These are phyloP conservation scores for Gracilaria domingensis DNA, from an alignment of 23 red algal genomes.

Conservation along the genomic window DNA sequence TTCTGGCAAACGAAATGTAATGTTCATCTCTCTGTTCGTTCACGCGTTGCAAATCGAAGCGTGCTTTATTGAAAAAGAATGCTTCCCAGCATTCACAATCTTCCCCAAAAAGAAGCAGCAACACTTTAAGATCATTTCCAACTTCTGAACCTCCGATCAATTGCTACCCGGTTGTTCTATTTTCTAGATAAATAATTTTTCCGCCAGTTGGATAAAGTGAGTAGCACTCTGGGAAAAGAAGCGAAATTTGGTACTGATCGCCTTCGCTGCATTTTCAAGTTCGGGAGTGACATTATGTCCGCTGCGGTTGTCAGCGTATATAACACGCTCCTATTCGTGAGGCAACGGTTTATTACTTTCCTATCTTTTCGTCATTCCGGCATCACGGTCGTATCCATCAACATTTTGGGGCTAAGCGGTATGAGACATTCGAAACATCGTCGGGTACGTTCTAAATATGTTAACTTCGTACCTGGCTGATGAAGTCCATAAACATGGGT, in stretches of 20 bases:
- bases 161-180: too few relatives aligned
- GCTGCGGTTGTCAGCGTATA: conserved; percentile 9
- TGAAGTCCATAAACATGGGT: conserved; percentile 1
- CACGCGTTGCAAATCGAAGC: too few relatives aligned
- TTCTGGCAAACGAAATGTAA: too few relatives aligned
- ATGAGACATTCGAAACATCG: neutral
- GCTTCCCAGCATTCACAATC: too few relatives aligned
- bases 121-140: too few relatives aligned
- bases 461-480: neutral
- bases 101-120: too few relatives aligned
- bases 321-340: neutral
- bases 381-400: conserved; percentile 17
- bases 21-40: too few relatives aligned
- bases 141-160: too few relatives aligned
- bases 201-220: neutral
- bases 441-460: neutral
- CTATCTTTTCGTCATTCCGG: neutral
- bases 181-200: neutral
- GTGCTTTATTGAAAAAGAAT: too few relatives aligned
- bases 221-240: conserved; percentile 17
- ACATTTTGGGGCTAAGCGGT: neutral
- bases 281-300: neutral
- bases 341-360: neutral
- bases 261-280: neutral
- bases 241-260: neutral